Evolutionary conservation across 257 asterid genomes (phyloP), one percentile per base, ranked within the genome.

Genomic region (Cynanchum wilfordii): DNA sequence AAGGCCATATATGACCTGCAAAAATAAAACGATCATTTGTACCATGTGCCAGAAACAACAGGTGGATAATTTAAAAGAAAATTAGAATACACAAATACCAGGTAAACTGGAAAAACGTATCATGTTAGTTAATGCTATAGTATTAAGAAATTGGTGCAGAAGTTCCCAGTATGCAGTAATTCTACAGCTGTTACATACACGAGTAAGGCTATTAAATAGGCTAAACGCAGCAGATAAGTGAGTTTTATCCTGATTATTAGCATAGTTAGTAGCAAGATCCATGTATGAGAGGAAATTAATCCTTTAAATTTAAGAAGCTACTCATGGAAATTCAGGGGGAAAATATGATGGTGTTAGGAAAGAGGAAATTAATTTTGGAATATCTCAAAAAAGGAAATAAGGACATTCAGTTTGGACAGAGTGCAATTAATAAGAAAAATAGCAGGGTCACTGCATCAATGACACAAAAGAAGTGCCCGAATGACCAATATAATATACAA

Each of bases 1-100:
- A 87, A 92, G 93, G 84, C 98, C 86, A 78, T 82, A 86, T 30
- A 83, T 76, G 77, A 95, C 89, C 99, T 95, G 99, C 90, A 87
- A 45, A 27, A 27, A 68, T 12, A n/a, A 72, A 69, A 73, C 42
- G 75, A 69, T 68, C 51, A 77, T 36, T 9, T 73, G 68, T 49
- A 71, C 36, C 40, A 44, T 59, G 69, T 77, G 69, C 56, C 36
- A 49, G 51, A 75, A 74, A 55, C 54, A 54, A 68, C 10, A 25
- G 19, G 45, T 22, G 40, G n/a, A 52, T n/a, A 44, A 72, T 5
- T 29, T 67, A 69, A 62, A 76, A 30, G 19, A 25, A 45, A 22
- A 62, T 57, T 27, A 10, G 17, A 44, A 42, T 25, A 65, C 3
- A 68, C 7, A 68, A 1, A 68, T 10, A 47, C 20, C 70, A 56